Base-by-base conservation (phyloP, 2,329 filamentous ascomycete genomes). In the Sclerotinia minor region DNA sequence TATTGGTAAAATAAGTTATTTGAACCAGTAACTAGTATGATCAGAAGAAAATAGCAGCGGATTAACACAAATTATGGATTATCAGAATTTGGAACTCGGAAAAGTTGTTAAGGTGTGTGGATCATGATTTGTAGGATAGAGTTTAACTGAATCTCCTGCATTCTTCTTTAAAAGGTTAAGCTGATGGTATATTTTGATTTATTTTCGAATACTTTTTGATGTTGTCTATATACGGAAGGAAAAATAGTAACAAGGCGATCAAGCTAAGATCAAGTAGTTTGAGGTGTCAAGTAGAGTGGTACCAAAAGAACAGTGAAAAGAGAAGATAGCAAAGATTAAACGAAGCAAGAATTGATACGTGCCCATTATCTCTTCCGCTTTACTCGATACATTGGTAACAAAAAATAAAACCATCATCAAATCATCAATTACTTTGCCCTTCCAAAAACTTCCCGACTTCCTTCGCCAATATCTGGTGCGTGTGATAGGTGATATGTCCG, bases 401-500 rank as follows among this genome's bases (percentile, higher is more conserved):
- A 41, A 41, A 41, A 41, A 5, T 6, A 41, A 17, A 41, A 17
- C 4, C 38, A 41, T 41, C 38, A 41, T 41, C 19, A 38, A 35
- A 24, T 17, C 6, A 52, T 64, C 47, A 49, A 7, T 17, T 11
- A 29, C 52, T 65, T 11, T 65, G 64, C 26, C 26, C 5, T 19
- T 67, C n/a, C 65, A 76, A 71, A 65, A 74, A 74, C n/a, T 59
- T 54, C 15, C 55, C 52, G 3, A 76, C 69, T 3, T 69, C 72
- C 32, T 68, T 71, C 0, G 79, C 79, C 61, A 82, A 72, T 47
- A 79, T 73, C 61, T 76, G 71, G 73, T 83, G 81, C 1, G 79
- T 76, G 53, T 77, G 75, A 60, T 76, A 81, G 1, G 79, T 81
- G 72, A 82, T 75, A 77, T 83, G 82, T 0, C 81, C 81, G 7